Evolutionary conservation across 1,284 basidiomycete species (phyloP).

Genomic region (Malassezia sp.): DNA sequence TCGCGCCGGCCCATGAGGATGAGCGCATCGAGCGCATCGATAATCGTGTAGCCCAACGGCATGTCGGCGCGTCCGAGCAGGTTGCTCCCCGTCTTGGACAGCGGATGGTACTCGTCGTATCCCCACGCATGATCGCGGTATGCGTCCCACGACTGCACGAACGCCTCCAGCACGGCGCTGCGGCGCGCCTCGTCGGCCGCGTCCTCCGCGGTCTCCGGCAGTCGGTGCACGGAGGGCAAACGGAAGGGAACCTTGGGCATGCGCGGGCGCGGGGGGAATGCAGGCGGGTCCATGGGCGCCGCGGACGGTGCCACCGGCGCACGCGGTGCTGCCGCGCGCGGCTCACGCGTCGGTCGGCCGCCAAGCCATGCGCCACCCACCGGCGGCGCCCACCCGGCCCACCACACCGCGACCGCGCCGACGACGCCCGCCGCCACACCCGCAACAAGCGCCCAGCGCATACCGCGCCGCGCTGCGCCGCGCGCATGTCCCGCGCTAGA

Average conservation of each 20-base stretch:
- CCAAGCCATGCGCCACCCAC: neutral
- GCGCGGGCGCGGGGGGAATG: neutral
- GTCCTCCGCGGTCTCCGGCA: constrained; percentile 22
- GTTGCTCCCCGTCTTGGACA: constrained; percentile 31
- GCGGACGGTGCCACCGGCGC: too few species aligned
- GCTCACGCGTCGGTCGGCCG: neutral
- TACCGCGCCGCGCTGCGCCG: too few species aligned
- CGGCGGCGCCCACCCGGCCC: too few species aligned
- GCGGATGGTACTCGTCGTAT: constrained; percentile 43
- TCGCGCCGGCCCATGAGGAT: constrained; percentile 68
- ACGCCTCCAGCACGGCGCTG: constrained; percentile 31
- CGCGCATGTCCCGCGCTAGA: too few species aligned
- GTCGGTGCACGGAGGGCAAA: constrained; percentile 20
- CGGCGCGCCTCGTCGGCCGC: constrained; percentile 22
- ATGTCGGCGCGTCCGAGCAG: constrained; percentile 23
- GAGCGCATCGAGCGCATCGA: constrained; percentile 59
- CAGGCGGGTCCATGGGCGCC: neutral
- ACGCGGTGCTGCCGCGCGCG: neutral
- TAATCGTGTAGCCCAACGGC: constrained; percentile 43
- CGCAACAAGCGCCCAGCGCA: neutral
- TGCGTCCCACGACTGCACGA: constrained; percentile 38
- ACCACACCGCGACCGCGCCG: neutral
- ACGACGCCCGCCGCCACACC: too few species aligned
- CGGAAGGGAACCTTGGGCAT: constrained; percentile 13
- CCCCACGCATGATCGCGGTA: constrained; percentile 41